A percentile compares a stretch with the other conserved stretches of the same genome.
These are phyloP conservation scores for Pseudocercospora crystallina DNA, from an alignment of 2,329 filamentous ascomycete species.

Conservation along the genomic window DNA sequence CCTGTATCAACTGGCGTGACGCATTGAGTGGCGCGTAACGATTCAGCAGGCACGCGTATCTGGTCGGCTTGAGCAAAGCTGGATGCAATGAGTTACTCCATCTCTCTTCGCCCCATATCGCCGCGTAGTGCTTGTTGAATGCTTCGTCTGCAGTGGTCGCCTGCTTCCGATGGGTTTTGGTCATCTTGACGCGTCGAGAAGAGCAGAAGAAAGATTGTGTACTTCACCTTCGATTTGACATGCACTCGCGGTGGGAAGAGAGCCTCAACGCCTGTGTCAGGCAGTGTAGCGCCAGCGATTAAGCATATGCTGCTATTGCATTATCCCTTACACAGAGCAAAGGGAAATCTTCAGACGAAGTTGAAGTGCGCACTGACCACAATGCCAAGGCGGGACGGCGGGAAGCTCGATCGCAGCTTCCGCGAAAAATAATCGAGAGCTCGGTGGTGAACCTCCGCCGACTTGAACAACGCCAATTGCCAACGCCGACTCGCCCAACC, in stretches of 20 bases:
- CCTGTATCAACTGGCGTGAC: constrained; percentile 16
- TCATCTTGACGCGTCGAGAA: constrained; percentile 19
- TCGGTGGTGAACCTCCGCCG: not conserved
- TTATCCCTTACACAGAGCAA: too few species aligned
- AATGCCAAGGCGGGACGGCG: not conserved
- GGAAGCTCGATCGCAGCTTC: constrained; percentile 1
- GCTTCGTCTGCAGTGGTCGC: constrained; percentile 27
- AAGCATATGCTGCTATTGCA: too few species aligned
- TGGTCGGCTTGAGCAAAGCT: constrained; percentile 25
- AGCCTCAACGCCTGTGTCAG: not conserved
- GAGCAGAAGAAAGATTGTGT: not conserved
- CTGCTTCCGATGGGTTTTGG: constrained; percentile 27
- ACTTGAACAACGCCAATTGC: too few species aligned
- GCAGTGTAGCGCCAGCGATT: not conserved
- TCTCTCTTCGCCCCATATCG: constrained; percentile 29
- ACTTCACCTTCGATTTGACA: constrained; percentile 6
- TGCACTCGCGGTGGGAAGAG: not conserved
- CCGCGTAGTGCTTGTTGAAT: constrained; percentile 33
- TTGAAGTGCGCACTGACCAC: too few species aligned
- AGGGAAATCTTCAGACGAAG: too few species aligned
- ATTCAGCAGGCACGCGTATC: constrained; percentile 32
- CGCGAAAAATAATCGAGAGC: constrained; percentile 8
- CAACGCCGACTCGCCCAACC: not conserved
- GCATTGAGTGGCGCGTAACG: constrained; percentile 24
- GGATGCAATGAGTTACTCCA: constrained; percentile 31